Evolutionary conservation across 2,329 filamentous ascomycete genomes (phyloP), one percentile per base, ranked within the genome.

Genomic region (Graphilbum fragrans): DNA sequence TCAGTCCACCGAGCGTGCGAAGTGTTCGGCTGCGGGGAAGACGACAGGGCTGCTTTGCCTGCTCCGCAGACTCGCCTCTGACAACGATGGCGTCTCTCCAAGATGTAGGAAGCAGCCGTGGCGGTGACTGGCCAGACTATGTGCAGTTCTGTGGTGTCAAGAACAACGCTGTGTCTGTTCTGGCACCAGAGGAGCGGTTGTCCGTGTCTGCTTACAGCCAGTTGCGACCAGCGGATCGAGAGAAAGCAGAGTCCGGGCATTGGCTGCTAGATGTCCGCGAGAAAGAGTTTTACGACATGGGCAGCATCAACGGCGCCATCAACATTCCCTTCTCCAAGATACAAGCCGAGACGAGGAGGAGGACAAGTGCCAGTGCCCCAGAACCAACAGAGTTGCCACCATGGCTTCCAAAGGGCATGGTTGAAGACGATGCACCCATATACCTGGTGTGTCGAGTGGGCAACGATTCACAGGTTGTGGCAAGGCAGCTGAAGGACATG

Each of bases 231-330:
- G 9, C n/a, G n/a, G 47, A 45, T 3, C 29, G 29, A 44, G 14
- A 49, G 55, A 23, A 76, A 81, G 41, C 14, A 8, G 14, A 16
- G 11, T 31, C 29, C 11, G 11, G 29, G 8, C 29, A 31, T 14
- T 54, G 85, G 1, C 61, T 95, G 2, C 59, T 96, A 3, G 92
- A 96, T 49, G 86, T 94, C 1, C 72, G 92, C 2, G 86, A 94
- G 50, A 77, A 77, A 52, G 83, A 86, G 22, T 86, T 94, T 46
- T 95, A 85, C 49, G 80, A 82, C 16, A 78, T 96, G 35, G 87
- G 82, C 48, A 78, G 70, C 46, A 67, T 98, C 8, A 66, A 77
- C 0, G 82, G 82, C 0, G 86, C 85, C 21, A 62, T 93, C 39
- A 95, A 86, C 50, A 58, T 87, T 1, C 83, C 77, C 0, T 83